A percentile compares a stretch with the other conserved stretches of the same genome.
phyloP scores from a whole-genome alignment of 768 basidiomycete species.

The Tephrocybe sp. region DNA sequence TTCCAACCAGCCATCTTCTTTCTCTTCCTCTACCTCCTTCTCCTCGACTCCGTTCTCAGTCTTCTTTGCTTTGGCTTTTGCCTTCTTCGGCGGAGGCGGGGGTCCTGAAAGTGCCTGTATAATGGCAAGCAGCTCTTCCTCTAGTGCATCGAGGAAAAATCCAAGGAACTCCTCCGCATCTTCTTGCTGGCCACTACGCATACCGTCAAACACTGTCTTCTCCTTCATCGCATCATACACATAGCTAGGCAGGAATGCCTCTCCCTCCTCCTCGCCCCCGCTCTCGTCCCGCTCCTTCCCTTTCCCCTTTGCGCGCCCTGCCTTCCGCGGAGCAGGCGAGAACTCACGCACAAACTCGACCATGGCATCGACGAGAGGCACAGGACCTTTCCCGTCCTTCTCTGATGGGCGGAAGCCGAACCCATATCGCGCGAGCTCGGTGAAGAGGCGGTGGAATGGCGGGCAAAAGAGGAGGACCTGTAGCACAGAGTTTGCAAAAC shows the following conservation, averaged over 20 bases:
- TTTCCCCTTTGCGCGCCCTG: slow-evolving; percentile 34
- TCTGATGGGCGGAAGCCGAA: slow-evolving; percentile 27
- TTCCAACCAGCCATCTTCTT: slow-evolving; percentile 85
- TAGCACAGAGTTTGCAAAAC: slow-evolving; percentile 93
- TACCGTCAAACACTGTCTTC: slow-evolving; percentile 90
- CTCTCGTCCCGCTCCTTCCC: slow-evolving; percentile 27
- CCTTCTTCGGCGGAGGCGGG: slow-evolving; percentile 31
- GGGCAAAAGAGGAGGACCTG: slow-evolving; percentile 88
- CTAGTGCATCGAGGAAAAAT: slow-evolving; percentile 91
- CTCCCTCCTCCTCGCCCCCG: slow-evolving; percentile 47
- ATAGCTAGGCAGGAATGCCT: slow-evolving; percentile 81
- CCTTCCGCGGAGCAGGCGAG: slow-evolving; percentile 27
- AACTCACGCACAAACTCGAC: slow-evolving; percentile 83
- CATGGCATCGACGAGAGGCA: slow-evolving; percentile 68
- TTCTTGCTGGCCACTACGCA: slow-evolving; percentile 95
- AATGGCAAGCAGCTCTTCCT: slow-evolving; percentile 85
- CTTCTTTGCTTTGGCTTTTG: slow-evolving; percentile 29
- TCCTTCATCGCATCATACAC: slow-evolving; percentile 93
- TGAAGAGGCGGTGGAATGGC: slow-evolving; percentile 82
- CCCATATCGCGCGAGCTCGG: slow-evolving; percentile 59
- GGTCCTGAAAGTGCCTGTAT: slow-evolving; percentile 44
- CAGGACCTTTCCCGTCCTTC: slow-evolving; percentile 28
- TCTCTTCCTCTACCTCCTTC: slow-evolving; percentile 22
- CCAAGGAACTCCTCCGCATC: slow-evolving; percentile 99
- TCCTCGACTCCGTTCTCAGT: slow-evolving; percentile 37